Evolutionary conservation across 306 rosid species (phyloP), one percentile per base, ranked within the genome.

Genomic region (Cucumis cinereus): DNA sequence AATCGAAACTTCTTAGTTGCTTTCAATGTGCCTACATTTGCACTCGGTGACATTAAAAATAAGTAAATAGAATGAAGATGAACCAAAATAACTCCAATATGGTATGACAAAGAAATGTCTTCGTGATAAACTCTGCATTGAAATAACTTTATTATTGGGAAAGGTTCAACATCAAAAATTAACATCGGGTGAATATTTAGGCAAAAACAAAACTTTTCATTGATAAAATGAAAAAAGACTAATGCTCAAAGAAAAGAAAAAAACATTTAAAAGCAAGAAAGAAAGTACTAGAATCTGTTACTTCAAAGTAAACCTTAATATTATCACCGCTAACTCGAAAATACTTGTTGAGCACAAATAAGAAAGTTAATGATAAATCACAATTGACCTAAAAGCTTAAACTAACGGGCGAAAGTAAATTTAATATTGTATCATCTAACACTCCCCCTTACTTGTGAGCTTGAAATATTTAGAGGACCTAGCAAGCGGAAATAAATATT

Each of bases 1-100:
- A 84, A 89, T 80, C 89, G 93, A 83, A 95, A 95, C 88, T 90
- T 95, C 81, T 81, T 84, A 20, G 96, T 86, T 33, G 96, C 98
- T 85, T 92, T 95, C 75, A 86, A 83, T 49, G 97, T 92, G 73
- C 99, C 99, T 95, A 63, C 77, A 78, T 80, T 85, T 75, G 79
- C 74, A 84, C 81, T 60, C 59, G 50, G 79, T 40, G 62, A 84
- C 80, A 82, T 79, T 72, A 80, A 58, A 70, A 79, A 77, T 33
- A 11, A 20, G 20, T 10, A 40, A 24, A 70, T 24, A 7, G 36
- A 70, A 47, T 70, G 75, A 43, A 69, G 15, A 70, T 45, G 26
- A 69, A 23, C 16, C 56, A 14, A 30, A 45, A 24, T 24, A 43
- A 23, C 53, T 68, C 36, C 35, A 3, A 23, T 7, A 20, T 11